Evolutionary conservation across 352 stramenopile genomes (phyloP), one percentile per base, ranked within the genome.

Genomic region (Globisporangium megalacanthum): DNA sequence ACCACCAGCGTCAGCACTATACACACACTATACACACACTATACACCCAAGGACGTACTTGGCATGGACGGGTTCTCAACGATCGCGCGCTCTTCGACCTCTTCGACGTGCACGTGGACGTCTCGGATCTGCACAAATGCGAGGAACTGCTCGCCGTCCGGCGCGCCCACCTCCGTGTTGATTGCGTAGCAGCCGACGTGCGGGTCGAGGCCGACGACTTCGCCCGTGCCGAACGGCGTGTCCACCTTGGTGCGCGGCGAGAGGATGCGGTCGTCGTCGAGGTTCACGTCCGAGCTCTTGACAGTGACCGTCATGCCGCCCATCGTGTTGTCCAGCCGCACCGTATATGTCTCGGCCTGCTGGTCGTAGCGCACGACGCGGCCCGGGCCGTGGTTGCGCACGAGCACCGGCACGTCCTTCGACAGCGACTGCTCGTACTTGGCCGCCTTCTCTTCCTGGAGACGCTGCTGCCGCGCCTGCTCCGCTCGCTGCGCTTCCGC

Each of bases 171-270:
- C 65, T 94, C 80, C 49, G 83, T 92, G 63, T 92, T 89, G 55
- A 94, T 82, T 20, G 85, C 85, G 71, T 94, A 94, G 70, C 85
- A 94, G 53, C 85, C 85, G n/a, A 93, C 78, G 57, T 94, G 85
- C 22, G 85, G 85, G 62, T 94, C 85, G 25, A 94, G 68, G 15
- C 85, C 85, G 6, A 94, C 79, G 15, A 94, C 72, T 56, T 94
- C 85, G 35, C 85, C 85, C 19, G 77, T 79, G 35, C 85, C 85
- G 54, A 94, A 94, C 33, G 85, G 85, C 10, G 85, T 94, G 64
- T 92, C 83, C 9, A 94, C 85, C 54, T 89, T 83, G 10, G 85
- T 93, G 33, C 83, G 78, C 11, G 85, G 85, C 36, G 85, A 94
- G 36, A 94, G 57, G 46, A 94, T 94, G 61, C 85, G 85, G 48